Evolutionary conservation across 371 early-diverging fungal species (phyloP).

Genomic region (Mucor plumbeus): DNA sequence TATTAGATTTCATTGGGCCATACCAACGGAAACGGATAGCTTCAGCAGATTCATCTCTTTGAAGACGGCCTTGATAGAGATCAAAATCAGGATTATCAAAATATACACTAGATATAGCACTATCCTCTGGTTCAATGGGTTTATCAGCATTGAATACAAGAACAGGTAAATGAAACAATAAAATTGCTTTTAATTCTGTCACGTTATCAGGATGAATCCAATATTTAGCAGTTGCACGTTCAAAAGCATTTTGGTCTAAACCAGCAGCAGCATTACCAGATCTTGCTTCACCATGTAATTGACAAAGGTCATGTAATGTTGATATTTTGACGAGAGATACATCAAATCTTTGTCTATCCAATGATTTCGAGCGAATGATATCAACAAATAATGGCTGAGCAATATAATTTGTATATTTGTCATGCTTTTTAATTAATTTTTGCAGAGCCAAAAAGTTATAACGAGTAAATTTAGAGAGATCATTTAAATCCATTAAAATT

Average conservation of each 20-base stretch:
- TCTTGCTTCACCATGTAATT: constrained; percentile 71
- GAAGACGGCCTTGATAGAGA: constrained; percentile 90
- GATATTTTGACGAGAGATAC: constrained; percentile 86
- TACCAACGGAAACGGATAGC: constrained; percentile 93
- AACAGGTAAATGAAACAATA: constrained; percentile 95
- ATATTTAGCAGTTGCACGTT: constrained; percentile 92
- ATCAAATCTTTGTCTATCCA: constrained; percentile 72
- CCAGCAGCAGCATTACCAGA: constrained; percentile 65
- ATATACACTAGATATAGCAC: constrained; percentile 95
- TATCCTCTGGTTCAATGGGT: constrained; percentile 70
- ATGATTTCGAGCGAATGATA: constrained; percentile 35
- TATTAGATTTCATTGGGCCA: constrained; percentile 58
- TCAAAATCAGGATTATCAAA: constrained; percentile 94
- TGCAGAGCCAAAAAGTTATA: constrained; percentile 95
- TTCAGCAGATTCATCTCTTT: constrained; percentile 92
- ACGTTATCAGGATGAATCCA: constrained; percentile 99
- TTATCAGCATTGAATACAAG: constrained; percentile 86
- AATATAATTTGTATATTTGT: constrained; percentile 51
- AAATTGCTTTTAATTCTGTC: constrained; percentile 90
- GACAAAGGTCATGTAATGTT: constrained; percentile 84
- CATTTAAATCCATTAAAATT: constrained; percentile 85
- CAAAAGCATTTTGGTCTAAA: constrained; percentile 72
- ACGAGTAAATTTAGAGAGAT: constrained; percentile 91
- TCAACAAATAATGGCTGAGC: constrained; percentile 34
- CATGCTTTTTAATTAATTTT: constrained; percentile 91